These are phyloP conservation scores for Trametes sanguinea DNA, from an alignment of 768 basidiomycete species.

Conservation along the genomic window DNA sequence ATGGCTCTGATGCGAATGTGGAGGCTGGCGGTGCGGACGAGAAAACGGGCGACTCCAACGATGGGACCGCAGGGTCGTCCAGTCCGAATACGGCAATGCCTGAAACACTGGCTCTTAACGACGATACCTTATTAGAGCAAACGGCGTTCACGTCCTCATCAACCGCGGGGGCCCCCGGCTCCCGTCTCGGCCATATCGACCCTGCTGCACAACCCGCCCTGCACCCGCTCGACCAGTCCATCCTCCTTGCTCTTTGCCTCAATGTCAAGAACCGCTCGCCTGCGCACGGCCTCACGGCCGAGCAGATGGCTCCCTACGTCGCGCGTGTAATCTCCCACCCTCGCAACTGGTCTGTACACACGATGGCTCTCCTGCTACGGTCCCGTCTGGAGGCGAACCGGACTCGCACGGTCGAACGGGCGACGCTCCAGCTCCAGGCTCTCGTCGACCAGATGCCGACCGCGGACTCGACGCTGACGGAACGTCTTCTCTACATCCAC, in stretches of 20 bases:
- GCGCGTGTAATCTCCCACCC: conserved; percentile 87
- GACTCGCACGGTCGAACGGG: conserved; percentile 90
- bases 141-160: conserved; percentile 86
- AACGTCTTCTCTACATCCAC: conserved; percentile 81
- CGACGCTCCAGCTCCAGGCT: conserved; percentile 90
- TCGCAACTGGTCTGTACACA: conserved; percentile 93
- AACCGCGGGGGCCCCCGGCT: conserved; percentile 41
- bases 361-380: conserved; percentile 92
- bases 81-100: conserved; percentile 48
- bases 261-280: conserved; percentile 90
- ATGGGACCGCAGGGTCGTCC: background rate
- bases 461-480: conserved; percentile 68
- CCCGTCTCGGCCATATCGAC: conserved; percentile 69
- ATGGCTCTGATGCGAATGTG: conserved; percentile 3
- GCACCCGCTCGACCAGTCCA: conserved; percentile 91
- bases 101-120: conserved; percentile 83
- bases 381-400: conserved; percentile 87
- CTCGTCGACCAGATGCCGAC: conserved; percentile 97
- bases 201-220: conserved; percentile 83
- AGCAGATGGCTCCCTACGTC: conserved; percentile 93
- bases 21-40: conserved; percentile 7
- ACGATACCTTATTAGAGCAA: conserved; percentile 94
- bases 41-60: conserved; percentile 6
- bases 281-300: conserved; percentile 83
- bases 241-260: conserved; percentile 88